Conservation (phyloP, 768 basidiomycete genomes). For the Ramaria sp. region DNA sequence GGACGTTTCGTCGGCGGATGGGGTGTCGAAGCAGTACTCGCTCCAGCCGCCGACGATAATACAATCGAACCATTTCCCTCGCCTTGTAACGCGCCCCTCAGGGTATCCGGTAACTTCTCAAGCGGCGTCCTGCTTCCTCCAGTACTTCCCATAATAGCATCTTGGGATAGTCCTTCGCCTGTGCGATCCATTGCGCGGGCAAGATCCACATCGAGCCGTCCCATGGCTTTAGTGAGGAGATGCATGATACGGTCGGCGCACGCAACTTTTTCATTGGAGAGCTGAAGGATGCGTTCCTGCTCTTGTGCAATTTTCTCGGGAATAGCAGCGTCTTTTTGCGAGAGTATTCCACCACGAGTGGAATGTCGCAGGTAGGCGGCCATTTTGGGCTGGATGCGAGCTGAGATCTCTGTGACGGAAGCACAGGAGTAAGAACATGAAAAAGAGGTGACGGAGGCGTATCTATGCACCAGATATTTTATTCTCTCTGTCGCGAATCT, state of each 20-base stretch:
- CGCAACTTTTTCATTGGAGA: constrained; percentile 33
- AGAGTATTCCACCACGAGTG: constrained; percentile 16
- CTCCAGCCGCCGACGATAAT: not conserved
- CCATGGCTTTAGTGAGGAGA: constrained; percentile 39
- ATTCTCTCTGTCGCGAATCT: constrained; percentile 35
- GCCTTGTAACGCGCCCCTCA: not conserved
- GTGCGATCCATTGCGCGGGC: constrained; percentile 16
- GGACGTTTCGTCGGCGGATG: constrained; percentile 1
- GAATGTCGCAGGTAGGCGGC: constrained; percentile 35
- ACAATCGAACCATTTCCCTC: not conserved
- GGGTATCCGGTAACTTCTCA: constrained; percentile 1
- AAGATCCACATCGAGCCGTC: constrained; percentile 35
- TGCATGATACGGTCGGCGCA: constrained; percentile 29
- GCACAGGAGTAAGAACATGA: not conserved
- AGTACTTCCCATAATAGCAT: constrained; percentile 13
- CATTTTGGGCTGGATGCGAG: constrained; percentile 34
- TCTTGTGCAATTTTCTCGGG: constrained; percentile 23
- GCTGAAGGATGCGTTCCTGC: constrained; percentile 25
- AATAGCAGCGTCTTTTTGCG: constrained; percentile 25
- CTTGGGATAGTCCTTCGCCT: not conserved
- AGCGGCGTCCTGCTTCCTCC: constrained; percentile 1
- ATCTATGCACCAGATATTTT: constrained; percentile 28
- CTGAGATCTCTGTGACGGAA: constrained; percentile 27
- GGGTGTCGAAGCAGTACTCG: not conserved
- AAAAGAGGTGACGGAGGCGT: not conserved